phyloP scores from a whole-genome alignment of 495 filamentous ascomycete genomes.

The Sphaerosporella brunnea region DNA sequence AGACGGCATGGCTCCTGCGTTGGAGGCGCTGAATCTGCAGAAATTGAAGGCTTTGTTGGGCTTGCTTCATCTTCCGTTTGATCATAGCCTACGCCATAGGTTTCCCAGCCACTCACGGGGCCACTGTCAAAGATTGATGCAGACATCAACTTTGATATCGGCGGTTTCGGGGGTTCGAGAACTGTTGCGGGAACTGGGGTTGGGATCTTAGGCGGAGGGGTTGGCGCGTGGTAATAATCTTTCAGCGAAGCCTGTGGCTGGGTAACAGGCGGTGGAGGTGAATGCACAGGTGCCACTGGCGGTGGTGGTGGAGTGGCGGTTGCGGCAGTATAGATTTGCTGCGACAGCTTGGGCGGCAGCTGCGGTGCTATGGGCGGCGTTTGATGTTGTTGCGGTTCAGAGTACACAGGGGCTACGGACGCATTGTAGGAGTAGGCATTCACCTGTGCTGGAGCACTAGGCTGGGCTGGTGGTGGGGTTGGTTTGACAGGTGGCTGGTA shows the following conservation, averaged over 20 bases:
- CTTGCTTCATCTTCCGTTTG: background rate
- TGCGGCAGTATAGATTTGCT: background rate
- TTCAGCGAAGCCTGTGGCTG: background rate
- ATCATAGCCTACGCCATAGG: background rate
- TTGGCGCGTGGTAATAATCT: background rate
- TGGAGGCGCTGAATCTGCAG: no score
- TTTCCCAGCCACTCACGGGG: background rate
- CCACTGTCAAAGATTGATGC: background rate
- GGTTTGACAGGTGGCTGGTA: background rate
- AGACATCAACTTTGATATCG: background rate
- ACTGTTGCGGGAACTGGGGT: background rate
- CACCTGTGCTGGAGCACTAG: background rate
- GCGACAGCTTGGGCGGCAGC: constrained; percentile 4
- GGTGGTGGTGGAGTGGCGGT: constrained; percentile 2
- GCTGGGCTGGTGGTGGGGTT: background rate
- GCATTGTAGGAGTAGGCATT: background rate
- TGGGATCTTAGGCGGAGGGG: background rate
- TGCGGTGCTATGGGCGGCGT: constrained; percentile 9
- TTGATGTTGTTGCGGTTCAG: background rate
- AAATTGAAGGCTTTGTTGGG: no score
- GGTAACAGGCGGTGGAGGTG: no score
- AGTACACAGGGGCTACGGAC: background rate
- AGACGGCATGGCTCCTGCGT: no score
- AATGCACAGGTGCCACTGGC: no score
- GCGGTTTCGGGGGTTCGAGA: background rate